Evolutionary conservation across 768 basidiomycete species (phyloP).

Genomic region (Pseudohyphozyma bogoriensis): DNA sequence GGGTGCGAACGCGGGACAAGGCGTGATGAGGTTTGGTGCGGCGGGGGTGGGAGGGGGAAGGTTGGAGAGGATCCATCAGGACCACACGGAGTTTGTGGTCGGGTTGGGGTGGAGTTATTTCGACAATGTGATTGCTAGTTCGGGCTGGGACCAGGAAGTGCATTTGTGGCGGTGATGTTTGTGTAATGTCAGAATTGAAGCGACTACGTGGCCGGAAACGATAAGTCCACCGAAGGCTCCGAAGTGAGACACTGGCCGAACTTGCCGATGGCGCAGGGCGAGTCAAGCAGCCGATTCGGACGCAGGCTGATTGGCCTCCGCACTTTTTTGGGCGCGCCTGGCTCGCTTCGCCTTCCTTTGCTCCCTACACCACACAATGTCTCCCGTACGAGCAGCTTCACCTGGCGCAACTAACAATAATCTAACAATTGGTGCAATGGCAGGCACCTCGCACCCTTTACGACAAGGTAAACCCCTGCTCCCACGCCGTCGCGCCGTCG

Average conservation of each 20-base stretch:
- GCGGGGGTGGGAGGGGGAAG: constrained; percentile 43
- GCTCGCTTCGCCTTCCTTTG: too few species aligned
- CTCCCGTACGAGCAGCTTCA: neutral
- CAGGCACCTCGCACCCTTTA: constrained; percentile 61
- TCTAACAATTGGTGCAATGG: too few species aligned
- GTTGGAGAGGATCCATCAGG: constrained; percentile 62
- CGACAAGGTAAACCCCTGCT: constrained; percentile 51
- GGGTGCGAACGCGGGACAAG: neutral
- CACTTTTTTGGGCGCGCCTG: too few species aligned
- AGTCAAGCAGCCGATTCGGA: too few species aligned
- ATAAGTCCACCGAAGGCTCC: too few species aligned
- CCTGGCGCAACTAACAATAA: neutral
- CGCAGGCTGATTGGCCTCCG: too few species aligned
- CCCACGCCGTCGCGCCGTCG: neutral
- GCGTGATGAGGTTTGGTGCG: constrained; percentile 37
- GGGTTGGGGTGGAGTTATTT: constrained; percentile 87
- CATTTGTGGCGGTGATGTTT: constrained; percentile 53
- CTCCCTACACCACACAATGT: neutral
- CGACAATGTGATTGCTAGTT: constrained; percentile 75
- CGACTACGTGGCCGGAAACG: too few species aligned
- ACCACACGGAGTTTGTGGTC: constrained; percentile 90
- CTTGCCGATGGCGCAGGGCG: too few species aligned
- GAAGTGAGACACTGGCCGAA: too few species aligned
- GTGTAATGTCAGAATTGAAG: too few species aligned
- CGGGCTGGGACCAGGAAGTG: constrained; percentile 82